Percentiles rank a stretch among this genome's conserved stretches.
Conservation (phyloP, 2,329 filamentous ascomycete species). For the Cladosporium sp. region DNA sequence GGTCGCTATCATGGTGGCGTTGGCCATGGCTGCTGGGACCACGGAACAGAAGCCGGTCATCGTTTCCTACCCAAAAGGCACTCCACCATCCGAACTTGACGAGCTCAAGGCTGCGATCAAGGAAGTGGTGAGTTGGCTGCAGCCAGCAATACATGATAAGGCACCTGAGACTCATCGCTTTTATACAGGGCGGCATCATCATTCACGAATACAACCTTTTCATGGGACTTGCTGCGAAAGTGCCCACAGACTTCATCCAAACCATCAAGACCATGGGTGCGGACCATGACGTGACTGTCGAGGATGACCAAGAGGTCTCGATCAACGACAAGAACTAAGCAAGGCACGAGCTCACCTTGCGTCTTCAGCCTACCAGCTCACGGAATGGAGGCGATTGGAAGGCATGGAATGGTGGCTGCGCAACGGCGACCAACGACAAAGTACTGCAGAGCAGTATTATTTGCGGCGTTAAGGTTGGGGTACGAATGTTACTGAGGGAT, state of each 20-base stretch:
- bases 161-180: not conserved
- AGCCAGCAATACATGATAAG: too few species aligned
- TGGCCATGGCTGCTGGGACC: constrained; percentile 54
- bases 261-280: constrained; percentile 60
- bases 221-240: constrained; percentile 45
- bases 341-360: constrained; percentile 10
- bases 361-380: constrained; percentile 5
- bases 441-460: not conserved
- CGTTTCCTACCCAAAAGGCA: constrained; percentile 66
- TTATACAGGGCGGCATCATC: constrained; percentile 60
- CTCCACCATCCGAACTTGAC: constrained; percentile 63
- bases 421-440: not conserved
- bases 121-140: constrained; percentile 50
- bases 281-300: constrained; percentile 62
- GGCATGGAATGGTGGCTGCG: constrained; percentile 1
- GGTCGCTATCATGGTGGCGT: constrained; percentile 47
- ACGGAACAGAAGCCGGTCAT: constrained; percentile 66
- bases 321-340: constrained; percentile 13
- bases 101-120: constrained; percentile 68
- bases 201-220: constrained; percentile 56
- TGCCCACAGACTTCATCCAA: constrained; percentile 65
- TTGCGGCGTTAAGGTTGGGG: constrained; percentile 9
- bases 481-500: constrained; percentile 1
- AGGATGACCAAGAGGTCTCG: constrained; percentile 68
- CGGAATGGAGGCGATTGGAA: constrained; percentile 3